Base-by-base conservation (phyloP, 441 rosid species). In the Pelargonium myrrhifolium region DNA sequence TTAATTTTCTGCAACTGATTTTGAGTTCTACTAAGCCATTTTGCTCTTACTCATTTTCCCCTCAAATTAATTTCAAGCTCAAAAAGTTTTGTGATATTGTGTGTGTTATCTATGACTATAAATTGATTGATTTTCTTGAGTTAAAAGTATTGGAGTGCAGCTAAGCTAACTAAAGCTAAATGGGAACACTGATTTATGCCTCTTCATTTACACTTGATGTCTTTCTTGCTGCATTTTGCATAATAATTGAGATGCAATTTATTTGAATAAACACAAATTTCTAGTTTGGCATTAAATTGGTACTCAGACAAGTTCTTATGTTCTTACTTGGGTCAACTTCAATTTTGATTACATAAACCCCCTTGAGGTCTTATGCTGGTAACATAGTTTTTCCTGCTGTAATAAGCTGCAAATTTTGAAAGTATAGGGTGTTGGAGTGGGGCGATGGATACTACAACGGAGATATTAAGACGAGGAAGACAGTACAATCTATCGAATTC, bases 381-480 rank as follows among this genome's bases (percentile, higher is more conserved):
- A 58, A 22, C 62, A 22, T 11, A 22, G 22, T 2, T 9, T 9
- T 58, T 58, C 31, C 24, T 59, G 58, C 37, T 26, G 40, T 59
- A 26, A 24, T 26, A 31, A 11, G 64, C 64, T 26, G 39, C 64
- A 24, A 31, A 63, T 67, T 26, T 67, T 42, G 17, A 40, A 70
- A 47, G 58, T 64, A 71, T 49, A 94, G 99, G 80, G 76, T 82
- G 43, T 77, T 94, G 83, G 90, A 86, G 66, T 94, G 99, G 99
- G 86, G 84, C 26, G 89, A 86, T 80, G 99, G 99, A 24, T 89
- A 90, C 77, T 94, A 92, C 77, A 94, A 94, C 76, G 99, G 99
- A 65, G 98, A 92, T 63, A 94, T 94, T 37, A 94, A 88, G 82
- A 94, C 99, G 9, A 84, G 99, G 73, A 94, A 90, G 78, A 89